Evolutionary conservation across 2,329 filamentous ascomycete genomes (phyloP).

Genomic region (Fusarium vanettenii): DNA sequence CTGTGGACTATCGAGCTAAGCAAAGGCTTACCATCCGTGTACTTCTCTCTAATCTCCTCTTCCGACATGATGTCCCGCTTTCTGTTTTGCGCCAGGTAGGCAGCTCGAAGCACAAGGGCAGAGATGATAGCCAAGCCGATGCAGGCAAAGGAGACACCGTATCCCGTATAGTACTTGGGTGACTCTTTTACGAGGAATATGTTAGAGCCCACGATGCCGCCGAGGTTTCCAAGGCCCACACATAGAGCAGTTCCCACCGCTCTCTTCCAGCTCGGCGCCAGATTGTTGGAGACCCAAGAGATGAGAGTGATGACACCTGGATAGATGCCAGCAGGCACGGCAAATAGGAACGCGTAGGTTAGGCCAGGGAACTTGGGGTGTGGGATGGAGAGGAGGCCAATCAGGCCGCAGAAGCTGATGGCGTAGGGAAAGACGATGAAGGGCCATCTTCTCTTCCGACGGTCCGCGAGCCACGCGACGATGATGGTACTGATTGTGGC

Average conservation of each 20-base stretch:
- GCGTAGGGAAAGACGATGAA: slow-evolving; percentile 4
- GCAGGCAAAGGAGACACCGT: not conserved
- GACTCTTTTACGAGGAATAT: slow-evolving; percentile 8
- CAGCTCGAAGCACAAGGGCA: not conserved
- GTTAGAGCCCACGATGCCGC: slow-evolving; percentile 8
- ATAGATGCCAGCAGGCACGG: slow-evolving; percentile 1
- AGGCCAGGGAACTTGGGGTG: slow-evolving; percentile 7
- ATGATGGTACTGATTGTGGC: not conserved
- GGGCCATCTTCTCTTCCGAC: not conserved
- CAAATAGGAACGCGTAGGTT: slow-evolving; percentile 11
- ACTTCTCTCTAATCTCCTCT: not conserved
- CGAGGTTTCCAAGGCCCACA: slow-evolving; percentile 9
- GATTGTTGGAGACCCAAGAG: slow-evolving; percentile 12
- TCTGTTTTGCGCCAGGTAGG: not conserved
- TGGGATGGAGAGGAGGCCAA: not conserved
- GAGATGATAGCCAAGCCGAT: not conserved
- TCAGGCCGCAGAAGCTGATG: not conserved
- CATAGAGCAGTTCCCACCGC: slow-evolving; percentile 1
- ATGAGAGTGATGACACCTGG: not conserved
- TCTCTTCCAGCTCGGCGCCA: slow-evolving; percentile 1
- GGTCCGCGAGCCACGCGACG: not conserved
- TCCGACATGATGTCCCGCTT: not conserved
- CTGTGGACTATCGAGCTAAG: not conserved
- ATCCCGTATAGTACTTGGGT: not conserved
- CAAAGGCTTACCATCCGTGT: not conserved